Base-by-base conservation (phyloP, 2,329 filamentous ascomycete species). In the Domatiomyces catenatus region DNA sequence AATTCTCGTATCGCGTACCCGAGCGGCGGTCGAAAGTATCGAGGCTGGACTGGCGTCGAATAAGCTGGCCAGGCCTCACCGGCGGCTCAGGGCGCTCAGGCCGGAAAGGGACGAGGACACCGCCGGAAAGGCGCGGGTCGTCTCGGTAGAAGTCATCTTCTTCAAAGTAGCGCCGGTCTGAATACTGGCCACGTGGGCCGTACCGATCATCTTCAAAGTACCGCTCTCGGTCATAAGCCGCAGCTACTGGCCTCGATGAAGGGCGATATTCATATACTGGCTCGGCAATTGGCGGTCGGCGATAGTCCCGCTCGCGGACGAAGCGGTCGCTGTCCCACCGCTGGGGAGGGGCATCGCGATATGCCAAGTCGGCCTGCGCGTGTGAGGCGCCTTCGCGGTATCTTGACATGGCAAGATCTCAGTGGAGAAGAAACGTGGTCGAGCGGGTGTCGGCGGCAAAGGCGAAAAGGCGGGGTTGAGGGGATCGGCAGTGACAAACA, bases 1-100 rank as follows among this genome's bases (percentile, higher is more conserved):
- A 61, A 51, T 62, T 56, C 18, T 68, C 61, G 54, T 75, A 74
- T 44, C 76, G 73, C 28, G 74, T 72, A 50, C 73, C 59, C 1
- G 85, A 83, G 24, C 80, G 80, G 47, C 88, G 81, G 66, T 95
- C 89, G 63, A 87, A 94, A 0, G 85, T 94, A 65, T 94, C 89
- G 42, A 94, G 74, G 48, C 87, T 94, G 12, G 87, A 94, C 65
- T 94, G 88, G 44, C 89, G 79, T 52, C 89, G 79, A 48, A 92
- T 62, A 56, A 89, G 74, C n/a, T 28, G 19, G 26, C 74, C 73
- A 1, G 87, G 88, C 45, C 84, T 75, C 32, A 75, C 73, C 45
- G 71, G 69, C 20, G 45, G 45, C 49, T 72, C 68, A 2, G 75
- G 76, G 48, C 58, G 51, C 52, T 79, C 77, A 58, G 71, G 66